Percentiles rank a stretch among this genome's conserved stretches.
Conservation (phyloP, 2,329 filamentous ascomycete genomes). For the Fusarium odoratissimum region DNA sequence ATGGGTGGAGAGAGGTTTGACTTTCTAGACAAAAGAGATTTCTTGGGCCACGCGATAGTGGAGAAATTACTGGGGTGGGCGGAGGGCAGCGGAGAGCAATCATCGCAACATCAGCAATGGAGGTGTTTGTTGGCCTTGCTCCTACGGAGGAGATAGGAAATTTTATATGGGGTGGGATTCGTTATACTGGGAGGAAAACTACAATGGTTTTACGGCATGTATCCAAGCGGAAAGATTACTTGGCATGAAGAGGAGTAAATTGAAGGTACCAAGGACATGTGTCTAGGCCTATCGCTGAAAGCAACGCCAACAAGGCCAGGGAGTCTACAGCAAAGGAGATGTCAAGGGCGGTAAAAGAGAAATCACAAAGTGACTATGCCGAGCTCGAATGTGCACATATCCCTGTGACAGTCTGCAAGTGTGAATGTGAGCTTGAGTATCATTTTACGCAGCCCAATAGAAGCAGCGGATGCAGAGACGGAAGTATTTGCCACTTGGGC, state of each 20-base stretch:
- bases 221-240: conserved; percentile 9
- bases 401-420: not conserved
- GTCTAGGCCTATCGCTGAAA: not conserved
- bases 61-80: conserved; percentile 27
- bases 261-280: not conserved
- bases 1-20: conserved; percentile 31
- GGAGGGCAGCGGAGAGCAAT: conserved; percentile 38
- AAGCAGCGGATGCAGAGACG: not conserved
- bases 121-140: conserved; percentile 19
- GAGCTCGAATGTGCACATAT: not conserved
- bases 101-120: conserved; percentile 27
- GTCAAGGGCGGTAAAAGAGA: conserved; percentile 1
- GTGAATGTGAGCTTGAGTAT: not conserved
- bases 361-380: conserved; percentile 5
- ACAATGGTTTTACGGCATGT: conserved; percentile 20
- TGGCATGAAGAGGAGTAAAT: conserved; percentile 22
- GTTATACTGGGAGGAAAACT: conserved; percentile 25
- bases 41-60: conserved; percentile 31
- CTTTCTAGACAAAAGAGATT: conserved; percentile 47
- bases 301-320: not conserved
- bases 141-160: conserved; percentile 9
- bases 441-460: conserved; percentile 2
- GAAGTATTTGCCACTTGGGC: conserved; percentile 33
- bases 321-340: conserved; percentile 1
- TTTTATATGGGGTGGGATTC: conserved; percentile 22